Conservation (phyloP, 345 rosid species). For the Erysimum cheiranthoides region DNA sequence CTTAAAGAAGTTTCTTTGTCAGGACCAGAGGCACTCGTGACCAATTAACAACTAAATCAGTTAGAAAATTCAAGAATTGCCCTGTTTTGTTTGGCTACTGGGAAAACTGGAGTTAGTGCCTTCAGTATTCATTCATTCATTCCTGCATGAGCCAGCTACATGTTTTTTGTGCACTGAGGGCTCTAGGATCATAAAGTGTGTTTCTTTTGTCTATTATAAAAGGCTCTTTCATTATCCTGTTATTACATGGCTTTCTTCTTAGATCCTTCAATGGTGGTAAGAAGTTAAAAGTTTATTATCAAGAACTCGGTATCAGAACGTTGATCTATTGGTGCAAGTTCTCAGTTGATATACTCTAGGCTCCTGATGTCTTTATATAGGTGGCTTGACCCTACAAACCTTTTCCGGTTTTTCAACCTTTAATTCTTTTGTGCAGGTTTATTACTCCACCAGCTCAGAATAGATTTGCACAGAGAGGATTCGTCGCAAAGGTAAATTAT, state of each 20-base stretch:
- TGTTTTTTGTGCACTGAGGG: neutral
- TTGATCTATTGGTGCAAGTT: conserved; percentile 15
- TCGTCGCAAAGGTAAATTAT: conserved; percentile 59
- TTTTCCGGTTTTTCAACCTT: neutral
- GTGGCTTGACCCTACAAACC: neutral
- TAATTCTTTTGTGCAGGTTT: conserved; percentile 52
- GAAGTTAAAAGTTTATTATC: conserved; percentile 17
- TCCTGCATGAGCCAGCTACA: neutral
- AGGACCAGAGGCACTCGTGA: neutral
- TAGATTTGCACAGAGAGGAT: conserved; percentile 33
- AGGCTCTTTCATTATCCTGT: conserved; percentile 49
- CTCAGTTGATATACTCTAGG: conserved; percentile 17
- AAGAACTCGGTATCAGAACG: neutral
- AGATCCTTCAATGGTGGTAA: conserved; percentile 43
- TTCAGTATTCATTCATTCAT: neutral
- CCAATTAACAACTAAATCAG: neutral
- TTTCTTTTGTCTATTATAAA: conserved; percentile 28
- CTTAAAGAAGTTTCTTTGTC: neutral
- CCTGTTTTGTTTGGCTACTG: neutral
- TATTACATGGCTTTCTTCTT: conserved; percentile 41
- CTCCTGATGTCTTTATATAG: neutral
- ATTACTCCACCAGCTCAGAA: conserved; percentile 52
- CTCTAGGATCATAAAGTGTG: conserved; percentile 14
- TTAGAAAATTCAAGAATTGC: neutral
- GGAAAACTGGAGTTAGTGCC: conserved; percentile 14